Base-by-base conservation (phyloP, 2,329 filamentous ascomycete genomes). In the Cytospora mali region DNA sequence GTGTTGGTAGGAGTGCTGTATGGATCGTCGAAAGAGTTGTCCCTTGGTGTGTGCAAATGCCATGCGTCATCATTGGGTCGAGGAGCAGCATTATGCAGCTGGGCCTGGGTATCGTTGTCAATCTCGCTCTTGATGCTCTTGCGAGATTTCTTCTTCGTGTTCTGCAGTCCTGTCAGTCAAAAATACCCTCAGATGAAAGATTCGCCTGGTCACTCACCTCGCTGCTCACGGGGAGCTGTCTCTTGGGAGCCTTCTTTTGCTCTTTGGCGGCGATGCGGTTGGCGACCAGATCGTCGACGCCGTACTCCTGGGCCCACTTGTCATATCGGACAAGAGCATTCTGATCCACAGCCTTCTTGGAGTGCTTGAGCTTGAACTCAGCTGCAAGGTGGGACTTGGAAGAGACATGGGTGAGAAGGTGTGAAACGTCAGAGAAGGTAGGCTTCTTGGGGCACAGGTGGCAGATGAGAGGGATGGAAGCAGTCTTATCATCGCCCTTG, bases 371-470 rank as follows among this genome's bases (percentile, higher is more conserved):
- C 71, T 92, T 92, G 78, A 93, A 96, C 70, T 91, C 88, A 72
- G 92, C 85, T 64, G 92, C 88, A 35, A 97, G 80, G 74, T 98
- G 94, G n/a, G 90, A 90, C 74, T 97, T 97, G 67, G 93, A 97
- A 64, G 90, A 87, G 66, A 97, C 86, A 73, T 98, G 94, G 14
- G 94, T 98, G 72, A 98, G 85, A 42, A 97, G 81, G 75, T 97
- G 94, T 35, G 93, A 97, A 51, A 93, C 82, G 75, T 98, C 94
- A 61, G 92, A 96, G 77, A 97, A 97, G 31, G 78, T 84, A 46
- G 92, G 91, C 65, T 84, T 84, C 68, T 89, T 91, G 39, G 90
- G 89, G 74, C 94, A 98, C 68, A 97, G 88, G 71, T 83, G 88
- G 84, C 94, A 98, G 69, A 86, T 78, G 55, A 97, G 85, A 62